Evolutionary conservation across 2,329 filamentous ascomycete species (phyloP).

Genomic region (Cordyceps militaris): DNA sequence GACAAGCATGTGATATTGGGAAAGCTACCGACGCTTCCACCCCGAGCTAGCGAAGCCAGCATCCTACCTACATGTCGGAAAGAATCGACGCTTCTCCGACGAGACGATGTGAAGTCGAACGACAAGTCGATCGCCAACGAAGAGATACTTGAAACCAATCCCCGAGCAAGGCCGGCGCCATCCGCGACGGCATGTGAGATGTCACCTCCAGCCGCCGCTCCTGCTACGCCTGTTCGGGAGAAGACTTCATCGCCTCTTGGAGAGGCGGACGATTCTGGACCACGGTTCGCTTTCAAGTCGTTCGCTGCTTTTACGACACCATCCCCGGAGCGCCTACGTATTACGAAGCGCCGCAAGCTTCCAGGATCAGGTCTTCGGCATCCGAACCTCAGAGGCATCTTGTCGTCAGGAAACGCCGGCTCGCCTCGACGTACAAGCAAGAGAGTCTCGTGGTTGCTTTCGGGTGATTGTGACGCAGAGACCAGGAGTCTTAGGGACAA

Average conservation of each 20-base stretch:
- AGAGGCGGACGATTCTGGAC: conserved; percentile 36
- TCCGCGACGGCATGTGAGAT: neutral
- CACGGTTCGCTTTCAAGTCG: conserved; percentile 42
- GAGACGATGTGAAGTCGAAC: neutral
- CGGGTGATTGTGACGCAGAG: conserved; percentile 19
- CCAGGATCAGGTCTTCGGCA: conserved; percentile 20
- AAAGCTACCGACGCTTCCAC: neutral
- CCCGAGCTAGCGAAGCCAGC: too few relatives aligned
- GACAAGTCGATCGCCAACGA: too few relatives aligned
- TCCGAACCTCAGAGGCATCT: conserved; percentile 28
- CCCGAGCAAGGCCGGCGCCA: neutral
- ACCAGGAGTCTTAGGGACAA: neutral
- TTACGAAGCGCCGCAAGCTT: conserved; percentile 14
- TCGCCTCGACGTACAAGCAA: conserved; percentile 19
- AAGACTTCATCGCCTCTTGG: neutral
- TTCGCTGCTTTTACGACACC: conserved; percentile 47
- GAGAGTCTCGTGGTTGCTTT: conserved; percentile 32
- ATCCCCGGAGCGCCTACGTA: conserved; percentile 33
- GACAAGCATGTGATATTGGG: neutral
- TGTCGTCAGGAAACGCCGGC: conserved; percentile 31
- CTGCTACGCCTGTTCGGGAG: neutral
- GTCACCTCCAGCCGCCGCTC: neutral
- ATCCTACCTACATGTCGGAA: too few relatives aligned
- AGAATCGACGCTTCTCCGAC: too few relatives aligned
- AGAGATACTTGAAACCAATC: neutral